Base-by-base conservation (phyloP, 2,329 filamentous ascomycete genomes). In the Akanthomyces lecanii region DNA sequence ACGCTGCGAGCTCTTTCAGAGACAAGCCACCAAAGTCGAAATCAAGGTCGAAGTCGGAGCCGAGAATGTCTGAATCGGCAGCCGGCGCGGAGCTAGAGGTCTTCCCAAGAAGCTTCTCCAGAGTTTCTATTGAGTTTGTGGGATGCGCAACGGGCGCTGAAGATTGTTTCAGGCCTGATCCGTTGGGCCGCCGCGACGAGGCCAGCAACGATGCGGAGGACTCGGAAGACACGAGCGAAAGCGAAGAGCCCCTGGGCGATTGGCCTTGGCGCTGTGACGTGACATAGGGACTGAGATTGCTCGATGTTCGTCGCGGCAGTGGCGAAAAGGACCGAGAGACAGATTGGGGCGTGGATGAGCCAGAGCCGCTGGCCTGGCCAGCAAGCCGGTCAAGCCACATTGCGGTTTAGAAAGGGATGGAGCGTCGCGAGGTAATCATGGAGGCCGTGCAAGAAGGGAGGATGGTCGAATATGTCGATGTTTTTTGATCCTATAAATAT, bases 351-450 rank as follows among this genome's bases (percentile, higher is more conserved):
- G 86, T 85, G 66, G 84, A 82, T 63, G 85, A 81, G 67, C 77
- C 78, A 65, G 76, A 85, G 79, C 74, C 85, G 66, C 67, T 86
- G 63, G 87, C 84, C 75, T 89, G 88, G 70, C 84, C 87, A 67
- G 89, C 88, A 67, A 96, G 86, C 74, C 92, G 89, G 79, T 97
- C 92, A 72, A 96, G 86, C 92, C 92, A 97, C 91, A 96, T 96
- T 70, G 70, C 77, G 70, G 65, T 54, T 48, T 62, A 62, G 59
- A 55, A 55, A 28, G 50, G 51, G 51, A 48, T 55, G 50, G 51
- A 38, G 14, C 40, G 50, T 30, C 51, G 63, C 62, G 65, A 65
- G 50, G 65, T 55, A 61, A 62, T 60, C 54, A 63, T 63, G 58
- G 48, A 64, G 55, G 36, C 38, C 18, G 14, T 23, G 36, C 21